A percentile compares a stretch with the other conserved stretches of the same genome.
phyloP scores from a whole-genome alignment of 2,329 filamentous ascomycete genomes.

The Penicillium sp. region DNA sequence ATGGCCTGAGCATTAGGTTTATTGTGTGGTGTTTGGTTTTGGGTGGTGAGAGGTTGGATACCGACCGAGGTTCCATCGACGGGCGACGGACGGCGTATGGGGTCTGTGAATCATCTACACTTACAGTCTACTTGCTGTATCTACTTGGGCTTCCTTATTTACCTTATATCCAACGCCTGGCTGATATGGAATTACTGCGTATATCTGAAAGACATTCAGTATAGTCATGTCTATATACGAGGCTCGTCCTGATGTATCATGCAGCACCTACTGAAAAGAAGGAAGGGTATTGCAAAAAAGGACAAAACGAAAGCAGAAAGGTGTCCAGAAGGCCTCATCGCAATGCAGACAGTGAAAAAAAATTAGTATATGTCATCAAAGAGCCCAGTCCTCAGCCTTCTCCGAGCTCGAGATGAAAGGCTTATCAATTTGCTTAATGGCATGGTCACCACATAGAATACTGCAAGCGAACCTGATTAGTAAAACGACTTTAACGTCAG shows the following conservation, averaged over 20 bases:
- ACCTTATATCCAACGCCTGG: not conserved
- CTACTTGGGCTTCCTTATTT: not conserved
- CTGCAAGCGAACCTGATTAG: conserved; percentile 46
- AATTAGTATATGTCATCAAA: conserved; percentile 42
- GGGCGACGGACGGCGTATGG: not conserved
- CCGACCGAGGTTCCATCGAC: no score
- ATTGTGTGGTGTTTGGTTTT: no score
- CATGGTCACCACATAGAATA: conserved; percentile 90
- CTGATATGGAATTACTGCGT: not conserved
- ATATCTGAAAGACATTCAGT: conserved; percentile 2
- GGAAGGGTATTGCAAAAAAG: conserved; percentile 13
- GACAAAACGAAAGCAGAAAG: not conserved
- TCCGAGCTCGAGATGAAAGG: conserved; percentile 77
- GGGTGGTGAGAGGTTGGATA: no score
- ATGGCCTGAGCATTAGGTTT: conserved; percentile 20
- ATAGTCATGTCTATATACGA: conserved; percentile 5
- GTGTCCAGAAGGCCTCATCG: no score
- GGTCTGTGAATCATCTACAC: conserved; percentile 1
- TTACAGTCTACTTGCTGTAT: not conserved
- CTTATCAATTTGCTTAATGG: conserved; percentile 90
- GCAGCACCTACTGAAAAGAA: conserved; percentile 4
- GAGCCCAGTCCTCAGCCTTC: conserved; percentile 73
- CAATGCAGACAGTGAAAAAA: not conserved
- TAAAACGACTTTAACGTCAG: not conserved
- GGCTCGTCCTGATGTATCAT: not conserved